Percentiles rank a stretch among this genome's conserved stretches.
Conservation (phyloP, 2,329 filamentous ascomycete genomes). For the Teratosphaeria zuluensis region DNA sequence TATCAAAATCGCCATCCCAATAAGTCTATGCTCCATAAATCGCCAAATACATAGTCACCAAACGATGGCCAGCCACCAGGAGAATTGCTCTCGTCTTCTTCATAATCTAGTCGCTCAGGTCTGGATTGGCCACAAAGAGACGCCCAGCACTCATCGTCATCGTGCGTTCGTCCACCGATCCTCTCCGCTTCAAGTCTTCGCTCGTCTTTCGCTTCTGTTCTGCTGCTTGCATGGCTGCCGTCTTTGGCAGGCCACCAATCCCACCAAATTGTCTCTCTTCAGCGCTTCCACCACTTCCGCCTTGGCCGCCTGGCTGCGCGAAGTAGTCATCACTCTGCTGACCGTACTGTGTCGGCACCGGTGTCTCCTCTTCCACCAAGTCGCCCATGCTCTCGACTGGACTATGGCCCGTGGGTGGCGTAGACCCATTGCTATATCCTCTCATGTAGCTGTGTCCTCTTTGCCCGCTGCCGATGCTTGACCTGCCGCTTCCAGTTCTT, state of each 20-base stretch:
- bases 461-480: constrained; percentile 43
- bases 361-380: constrained; percentile 36
- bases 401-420: constrained; percentile 39
- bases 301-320: constrained; percentile 28
- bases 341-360: constrained; percentile 29
- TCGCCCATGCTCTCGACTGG: constrained; percentile 32
- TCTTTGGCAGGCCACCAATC: constrained; percentile 42
- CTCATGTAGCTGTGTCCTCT: constrained; percentile 29
- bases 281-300: constrained; percentile 33
- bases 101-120: constrained; percentile 41
- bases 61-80: not conserved
- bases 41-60: not conserved
- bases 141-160: constrained; percentile 61
- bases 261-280: constrained; percentile 48
- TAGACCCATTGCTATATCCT: constrained; percentile 40
- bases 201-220: constrained; percentile 56
- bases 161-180: constrained; percentile 75
- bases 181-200: constrained; percentile 64
- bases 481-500: constrained; percentile 64
- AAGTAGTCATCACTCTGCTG: constrained; percentile 33
- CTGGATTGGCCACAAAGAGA: constrained; percentile 79
- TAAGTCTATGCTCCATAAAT: not conserved
- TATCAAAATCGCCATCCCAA: not conserved
- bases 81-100: not conserved
- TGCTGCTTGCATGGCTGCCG: constrained; percentile 19